phyloP scores from a whole-genome alignment of 371 early-diverging fungal species.

The Mucor racemosus region DNA sequence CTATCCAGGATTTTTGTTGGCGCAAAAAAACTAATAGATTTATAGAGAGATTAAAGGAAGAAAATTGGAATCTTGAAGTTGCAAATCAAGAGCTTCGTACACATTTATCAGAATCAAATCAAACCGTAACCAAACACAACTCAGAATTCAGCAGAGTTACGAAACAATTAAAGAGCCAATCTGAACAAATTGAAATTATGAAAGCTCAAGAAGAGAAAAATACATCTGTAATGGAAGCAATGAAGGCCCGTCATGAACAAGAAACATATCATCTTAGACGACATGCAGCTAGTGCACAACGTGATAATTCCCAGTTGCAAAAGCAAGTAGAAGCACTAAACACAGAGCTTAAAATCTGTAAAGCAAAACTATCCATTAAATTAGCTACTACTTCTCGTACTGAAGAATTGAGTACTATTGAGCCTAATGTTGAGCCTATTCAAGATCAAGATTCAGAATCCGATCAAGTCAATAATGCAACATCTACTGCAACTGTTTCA shows the following conservation, averaged over 20 bases:
- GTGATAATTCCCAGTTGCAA: slow-evolving; percentile 63
- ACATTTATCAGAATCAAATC: slow-evolving; percentile 58
- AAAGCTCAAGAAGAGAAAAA: slow-evolving; percentile 70
- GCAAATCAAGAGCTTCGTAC: slow-evolving; percentile 62
- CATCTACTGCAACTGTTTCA: slow-evolving; percentile 19
- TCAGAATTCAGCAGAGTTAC: slow-evolving; percentile 58
- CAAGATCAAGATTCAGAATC: slow-evolving; percentile 14
- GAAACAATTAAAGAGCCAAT: slow-evolving; percentile 56
- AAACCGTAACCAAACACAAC: slow-evolving; percentile 50
- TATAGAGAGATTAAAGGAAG: slow-evolving; percentile 63
- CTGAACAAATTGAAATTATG: slow-evolving; percentile 66
- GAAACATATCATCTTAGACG: slow-evolving; percentile 66
- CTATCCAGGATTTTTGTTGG: neutral
- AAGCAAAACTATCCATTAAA: slow-evolving; percentile 42
- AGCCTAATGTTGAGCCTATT: neutral
- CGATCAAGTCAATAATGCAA: slow-evolving; percentile 2
- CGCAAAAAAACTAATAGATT: no score
- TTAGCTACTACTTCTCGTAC: slow-evolving; percentile 22
- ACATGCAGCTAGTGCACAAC: slow-evolving; percentile 58
- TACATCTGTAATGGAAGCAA: slow-evolving; percentile 50
- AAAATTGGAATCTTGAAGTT: slow-evolving; percentile 65
- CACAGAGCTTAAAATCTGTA: slow-evolving; percentile 54
- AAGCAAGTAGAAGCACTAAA: slow-evolving; percentile 66
- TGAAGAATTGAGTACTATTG: slow-evolving; percentile 8
- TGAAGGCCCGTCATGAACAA: slow-evolving; percentile 70